Evolutionary conservation across 2,329 filamentous ascomycete genomes (phyloP).

Genomic region (Pseudogymnoascus sp.): DNA sequence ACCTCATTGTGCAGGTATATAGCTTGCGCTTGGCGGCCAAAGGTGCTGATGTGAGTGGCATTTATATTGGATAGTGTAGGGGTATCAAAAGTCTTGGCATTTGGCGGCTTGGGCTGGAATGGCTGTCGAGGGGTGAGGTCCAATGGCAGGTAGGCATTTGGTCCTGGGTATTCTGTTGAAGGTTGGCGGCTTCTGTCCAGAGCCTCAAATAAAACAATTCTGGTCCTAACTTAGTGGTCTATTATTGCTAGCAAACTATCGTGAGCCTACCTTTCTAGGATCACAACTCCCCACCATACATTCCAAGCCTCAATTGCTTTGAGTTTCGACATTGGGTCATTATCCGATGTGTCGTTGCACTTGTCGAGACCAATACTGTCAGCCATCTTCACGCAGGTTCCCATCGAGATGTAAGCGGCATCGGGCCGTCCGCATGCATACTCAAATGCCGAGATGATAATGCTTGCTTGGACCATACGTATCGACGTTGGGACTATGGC

Average conservation of each 20-base stretch:
- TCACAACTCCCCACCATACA: conserved; percentile 22
- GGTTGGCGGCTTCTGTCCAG: conserved; percentile 16
- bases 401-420: conserved; percentile 20
- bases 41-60: conserved; percentile 15
- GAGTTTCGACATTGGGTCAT: conserved; percentile 14
- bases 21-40: conserved; percentile 22
- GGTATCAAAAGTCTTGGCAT: conserved; percentile 13
- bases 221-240: background rate
- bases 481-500: conserved; percentile 17
- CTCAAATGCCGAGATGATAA: conserved; percentile 19
- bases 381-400: conserved; percentile 17
- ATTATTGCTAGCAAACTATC: background rate
- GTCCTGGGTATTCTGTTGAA: conserved; percentile 15
- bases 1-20: conserved; percentile 18
- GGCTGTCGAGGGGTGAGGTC: conserved; percentile 11
- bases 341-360: conserved; percentile 14
- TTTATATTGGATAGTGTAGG: conserved; percentile 16
- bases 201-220: conserved; percentile 16
- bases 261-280: conserved; percentile 20
- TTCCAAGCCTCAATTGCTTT: conserved; percentile 19
- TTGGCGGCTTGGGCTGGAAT: conserved; percentile 12
- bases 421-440: conserved; percentile 18
- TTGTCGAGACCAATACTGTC: conserved; percentile 17
- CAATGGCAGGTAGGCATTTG: conserved; percentile 17
- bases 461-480: conserved; percentile 17